These are phyloP conservation scores for Fusarium anthophilum DNA, from an alignment of 2,329 filamentous ascomycete genomes.

Conservation along the genomic window DNA sequence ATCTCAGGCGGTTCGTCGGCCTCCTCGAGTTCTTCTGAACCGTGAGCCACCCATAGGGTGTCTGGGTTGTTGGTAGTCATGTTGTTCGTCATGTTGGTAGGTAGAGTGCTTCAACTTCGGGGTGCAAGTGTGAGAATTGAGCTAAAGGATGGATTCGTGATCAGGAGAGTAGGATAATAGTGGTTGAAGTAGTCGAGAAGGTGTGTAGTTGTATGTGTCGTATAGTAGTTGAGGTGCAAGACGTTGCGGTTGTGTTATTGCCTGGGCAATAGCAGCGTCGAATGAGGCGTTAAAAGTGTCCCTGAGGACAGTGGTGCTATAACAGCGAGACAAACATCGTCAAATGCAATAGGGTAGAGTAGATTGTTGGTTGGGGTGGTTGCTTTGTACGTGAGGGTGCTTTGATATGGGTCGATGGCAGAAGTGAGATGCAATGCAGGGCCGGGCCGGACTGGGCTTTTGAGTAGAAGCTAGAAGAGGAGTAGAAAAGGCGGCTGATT, in stretches of 20 bases:
- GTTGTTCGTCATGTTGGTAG: conserved; percentile 47
- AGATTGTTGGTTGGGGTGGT: conserved; percentile 2
- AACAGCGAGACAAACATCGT: conserved; percentile 49
- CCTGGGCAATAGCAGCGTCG: conserved; percentile 16
- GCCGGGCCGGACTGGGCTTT: conserved; percentile 41
- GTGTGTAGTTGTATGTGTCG: conserved; percentile 27
- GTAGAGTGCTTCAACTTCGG: conserved; percentile 43
- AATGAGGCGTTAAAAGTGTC: conserved; percentile 42
- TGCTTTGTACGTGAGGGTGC: background rate
- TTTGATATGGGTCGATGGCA: conserved; percentile 33
- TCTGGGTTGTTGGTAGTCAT: conserved; percentile 39
- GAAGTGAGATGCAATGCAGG: conserved; percentile 37
- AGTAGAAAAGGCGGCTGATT: conserved; percentile 36
- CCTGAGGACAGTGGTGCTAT: conserved; percentile 52
- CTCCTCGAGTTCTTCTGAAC: conserved; percentile 75
- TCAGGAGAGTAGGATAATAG: background rate
- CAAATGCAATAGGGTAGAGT: conserved; percentile 33
- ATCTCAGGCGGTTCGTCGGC: conserved; percentile 88
- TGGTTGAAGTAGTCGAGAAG: background rate
- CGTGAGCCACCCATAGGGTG: conserved; percentile 47
- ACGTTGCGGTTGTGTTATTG: conserved; percentile 27
- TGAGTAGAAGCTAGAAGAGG: conserved; percentile 39
- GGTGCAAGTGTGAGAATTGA: conserved; percentile 24
- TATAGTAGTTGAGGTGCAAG: conserved; percentile 36
- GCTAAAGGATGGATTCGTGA: conserved; percentile 6